Conservation (phyloP, 1,284 basidiomycete genomes). For the Malassezia arunalokei region DNA sequence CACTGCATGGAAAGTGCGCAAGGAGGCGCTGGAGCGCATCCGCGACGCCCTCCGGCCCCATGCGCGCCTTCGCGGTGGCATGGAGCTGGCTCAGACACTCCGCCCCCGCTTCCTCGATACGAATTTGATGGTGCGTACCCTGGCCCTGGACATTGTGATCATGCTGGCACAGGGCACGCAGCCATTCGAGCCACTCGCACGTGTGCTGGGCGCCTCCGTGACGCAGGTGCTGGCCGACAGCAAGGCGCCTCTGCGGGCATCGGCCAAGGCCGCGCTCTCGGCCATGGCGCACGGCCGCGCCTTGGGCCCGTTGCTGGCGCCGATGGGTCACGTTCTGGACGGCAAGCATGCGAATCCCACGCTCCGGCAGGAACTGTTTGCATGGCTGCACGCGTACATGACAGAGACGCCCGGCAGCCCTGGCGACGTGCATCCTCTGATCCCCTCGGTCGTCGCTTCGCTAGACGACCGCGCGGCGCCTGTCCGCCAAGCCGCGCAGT, state of each 20-base stretch:
- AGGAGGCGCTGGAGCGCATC: constrained; percentile 79
- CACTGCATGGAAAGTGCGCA: constrained; percentile 83
- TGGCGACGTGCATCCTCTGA: constrained; percentile 62
- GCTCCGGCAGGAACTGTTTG: constrained; percentile 68
- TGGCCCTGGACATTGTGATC: constrained; percentile 78
- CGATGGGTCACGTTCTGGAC: constrained; percentile 69
- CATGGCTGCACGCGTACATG: constrained; percentile 73
- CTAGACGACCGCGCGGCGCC: constrained; percentile 86
- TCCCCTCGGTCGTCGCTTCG: constrained; percentile 60
- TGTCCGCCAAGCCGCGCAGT: constrained; percentile 79
- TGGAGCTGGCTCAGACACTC: constrained; percentile 72
- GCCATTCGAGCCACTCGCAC: constrained; percentile 80
- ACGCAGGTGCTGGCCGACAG: constrained; percentile 81
- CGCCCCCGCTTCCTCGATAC: constrained; percentile 80
- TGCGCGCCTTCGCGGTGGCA: constrained; percentile 80
- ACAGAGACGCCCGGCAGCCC: constrained; percentile 54
- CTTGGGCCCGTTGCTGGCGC: constrained; percentile 66
- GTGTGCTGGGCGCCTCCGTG: constrained; percentile 64
- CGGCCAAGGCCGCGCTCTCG: constrained; percentile 65
- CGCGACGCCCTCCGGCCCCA: constrained; percentile 76
- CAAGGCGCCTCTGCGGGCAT: constrained; percentile 71
- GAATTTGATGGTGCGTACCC: constrained; percentile 81
- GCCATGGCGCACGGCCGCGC: constrained; percentile 74
- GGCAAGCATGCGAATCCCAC: constrained; percentile 63
- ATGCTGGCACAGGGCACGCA: constrained; percentile 89